Base-by-base conservation (phyloP, 768 basidiomycete genomes). In the Leccinum aurantiacum region DNA sequence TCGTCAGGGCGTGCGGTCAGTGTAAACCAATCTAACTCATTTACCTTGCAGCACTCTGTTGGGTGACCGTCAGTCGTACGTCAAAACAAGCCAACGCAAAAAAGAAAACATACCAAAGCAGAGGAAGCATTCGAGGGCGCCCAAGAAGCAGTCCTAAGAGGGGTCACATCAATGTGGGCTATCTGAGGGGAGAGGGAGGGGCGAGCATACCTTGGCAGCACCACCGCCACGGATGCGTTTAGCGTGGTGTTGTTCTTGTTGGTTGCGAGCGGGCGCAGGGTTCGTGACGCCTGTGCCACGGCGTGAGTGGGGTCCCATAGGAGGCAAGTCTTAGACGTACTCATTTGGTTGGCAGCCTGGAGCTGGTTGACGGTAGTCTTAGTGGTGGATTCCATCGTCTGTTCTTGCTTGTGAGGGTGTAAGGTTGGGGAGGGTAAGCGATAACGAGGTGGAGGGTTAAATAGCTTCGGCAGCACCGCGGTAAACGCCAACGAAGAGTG, bases 201-300 rank as follows among this genome's bases (percentile, higher is more conserved):
- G 17, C 2, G 38, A 9, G 58, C 63, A 56, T 60, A 87, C 88
- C 81, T 83, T 88, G 31, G 68, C 88, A 50, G 83, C 88, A 61
- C 88, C 89, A 67, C 85, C 89, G 60, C 89, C 89, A 58, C 89
- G 85, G 53, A 90, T 70, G 60, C 88, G 84, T 56, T 77, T 78
- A 5, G 85, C 82, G 47, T 75, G 75, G 60, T 79, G 71, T 24
- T 71, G 75, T 50, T 76, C 74, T 60, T 74, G 76, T 59, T 81
- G 76, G 57, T 78, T 75, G 53, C 78, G 74, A 9, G 74, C 68
- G 22, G 78, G 69, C 22, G 79, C 73, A 15, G 79, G 78, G 69
- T 76, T 80, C 76, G 81, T 79, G 6, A 78, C 77, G 64, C 75
- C 85, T 86, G 55, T 3, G 38, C 3, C 38, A n/a, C 17, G 17